A percentile compares a stretch with the other conserved stretches of the same genome.
These are phyloP conservation scores for Mortierella alpina DNA, from an alignment of 192 early-diverging fungal species.

Conservation along the genomic window DNA sequence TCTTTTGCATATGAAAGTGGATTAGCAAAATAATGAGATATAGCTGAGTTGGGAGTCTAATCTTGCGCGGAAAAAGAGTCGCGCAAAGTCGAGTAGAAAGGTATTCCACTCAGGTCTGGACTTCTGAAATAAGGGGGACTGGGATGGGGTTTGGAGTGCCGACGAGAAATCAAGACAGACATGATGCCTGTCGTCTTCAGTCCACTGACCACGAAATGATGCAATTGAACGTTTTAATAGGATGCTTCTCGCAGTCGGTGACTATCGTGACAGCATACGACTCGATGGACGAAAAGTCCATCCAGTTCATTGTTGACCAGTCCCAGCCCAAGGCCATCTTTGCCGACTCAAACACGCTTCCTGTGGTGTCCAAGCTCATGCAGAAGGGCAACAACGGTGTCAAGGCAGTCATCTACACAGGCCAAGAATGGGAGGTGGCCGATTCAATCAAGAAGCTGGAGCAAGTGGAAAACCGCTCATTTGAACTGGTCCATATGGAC, in stretches of 20 bases:
- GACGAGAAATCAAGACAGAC: neutral
- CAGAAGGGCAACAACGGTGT: slow-evolving; percentile 45
- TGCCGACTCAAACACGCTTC: slow-evolving; percentile 38
- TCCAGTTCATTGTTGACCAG: slow-evolving; percentile 63
- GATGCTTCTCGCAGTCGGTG: slow-evolving; percentile 73
- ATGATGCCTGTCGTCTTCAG: neutral
- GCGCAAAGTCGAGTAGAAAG: no score
- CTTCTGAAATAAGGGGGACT: neutral
- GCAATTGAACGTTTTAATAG: slow-evolving; percentile 14
- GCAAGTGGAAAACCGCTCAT: slow-evolving; percentile 12
- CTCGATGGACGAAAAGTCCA: slow-evolving; percentile 85
- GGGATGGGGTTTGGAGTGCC: neutral
- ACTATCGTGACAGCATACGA: slow-evolving; percentile 90
- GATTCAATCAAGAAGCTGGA: slow-evolving; percentile 24
- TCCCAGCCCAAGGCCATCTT: slow-evolving; percentile 39
- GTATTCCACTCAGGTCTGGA: no score
- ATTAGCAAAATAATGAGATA: no score
- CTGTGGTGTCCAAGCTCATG: slow-evolving; percentile 46
- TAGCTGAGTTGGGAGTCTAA: no score
- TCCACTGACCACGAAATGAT: no score
- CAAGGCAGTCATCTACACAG: slow-evolving; percentile 71
- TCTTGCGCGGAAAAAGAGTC: no score
- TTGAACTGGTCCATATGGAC: slow-evolving; percentile 60
- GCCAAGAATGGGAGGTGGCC: slow-evolving; percentile 54
- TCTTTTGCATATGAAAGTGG: no score